phyloP scores from a whole-genome alignment of 805 yeast genomes.

The Starmerella apis region DNA sequence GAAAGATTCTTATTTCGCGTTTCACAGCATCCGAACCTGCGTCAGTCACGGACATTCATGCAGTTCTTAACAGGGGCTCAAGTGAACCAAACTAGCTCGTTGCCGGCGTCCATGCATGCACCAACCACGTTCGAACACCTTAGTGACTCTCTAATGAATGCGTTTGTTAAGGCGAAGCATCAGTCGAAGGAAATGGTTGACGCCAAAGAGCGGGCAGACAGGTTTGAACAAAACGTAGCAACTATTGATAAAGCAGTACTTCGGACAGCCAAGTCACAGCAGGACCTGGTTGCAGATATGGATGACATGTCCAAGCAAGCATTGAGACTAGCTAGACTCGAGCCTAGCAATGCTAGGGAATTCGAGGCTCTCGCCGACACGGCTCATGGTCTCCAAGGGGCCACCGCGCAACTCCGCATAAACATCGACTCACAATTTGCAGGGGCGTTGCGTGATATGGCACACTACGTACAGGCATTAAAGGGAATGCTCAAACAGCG shows the following conservation, averaged over 20 bases:
- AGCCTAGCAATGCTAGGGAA: slow-evolving; percentile 35
- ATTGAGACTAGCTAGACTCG: slow-evolving; percentile 51
- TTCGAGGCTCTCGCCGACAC: slow-evolving; percentile 42
- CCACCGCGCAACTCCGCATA: slow-evolving; percentile 38
- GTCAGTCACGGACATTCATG: slow-evolving; percentile 58
- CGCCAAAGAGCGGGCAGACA: slow-evolving; percentile 70
- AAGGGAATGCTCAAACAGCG: slow-evolving; percentile 66
- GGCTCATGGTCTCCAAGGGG: slow-evolving; percentile 36
- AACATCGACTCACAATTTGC: slow-evolving; percentile 69
- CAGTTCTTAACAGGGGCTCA: slow-evolving; percentile 46
- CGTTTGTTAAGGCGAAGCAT: slow-evolving; percentile 64
- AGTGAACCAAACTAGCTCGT: background rate
- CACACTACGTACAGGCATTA: slow-evolving; percentile 61
- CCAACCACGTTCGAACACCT: slow-evolving; percentile 47
- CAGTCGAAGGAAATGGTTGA: slow-evolving; percentile 68
- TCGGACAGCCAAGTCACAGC: slow-evolving; percentile 60
- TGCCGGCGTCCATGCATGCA: slow-evolving; percentile 3
- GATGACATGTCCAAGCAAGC: slow-evolving; percentile 61
- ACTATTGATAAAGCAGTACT: slow-evolving; percentile 70
- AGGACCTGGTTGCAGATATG: slow-evolving; percentile 63
- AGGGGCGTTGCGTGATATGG: slow-evolving; percentile 74
- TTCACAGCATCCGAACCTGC: slow-evolving; percentile 60
- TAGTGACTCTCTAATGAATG: slow-evolving; percentile 87
- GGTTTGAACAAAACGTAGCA: slow-evolving; percentile 69
- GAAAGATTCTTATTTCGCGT: slow-evolving; percentile 65